Percentiles rank a stretch among this genome's conserved stretches.
phyloP scores from a whole-genome alignment of 2,329 filamentous ascomycete genomes.

The Ophiostoma sp. region DNA sequence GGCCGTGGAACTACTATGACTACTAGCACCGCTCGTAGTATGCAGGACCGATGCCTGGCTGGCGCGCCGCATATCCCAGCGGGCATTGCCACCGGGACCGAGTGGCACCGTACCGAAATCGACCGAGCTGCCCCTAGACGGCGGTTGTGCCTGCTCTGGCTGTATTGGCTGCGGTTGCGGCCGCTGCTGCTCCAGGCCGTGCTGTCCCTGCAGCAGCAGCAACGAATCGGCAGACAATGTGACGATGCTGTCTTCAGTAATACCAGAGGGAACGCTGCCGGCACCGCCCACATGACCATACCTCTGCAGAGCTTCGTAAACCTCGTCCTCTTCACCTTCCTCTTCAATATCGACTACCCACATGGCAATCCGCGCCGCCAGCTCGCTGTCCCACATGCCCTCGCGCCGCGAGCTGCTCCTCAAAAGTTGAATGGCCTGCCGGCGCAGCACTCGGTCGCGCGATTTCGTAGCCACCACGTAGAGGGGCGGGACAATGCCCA shows the following conservation, averaged over 20 bases:
- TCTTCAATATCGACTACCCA: constrained; percentile 60
- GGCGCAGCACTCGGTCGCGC: constrained; percentile 55
- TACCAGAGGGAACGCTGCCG: too few relatives aligned
- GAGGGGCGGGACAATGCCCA: constrained; percentile 64
- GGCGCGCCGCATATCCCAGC: constrained; percentile 39
- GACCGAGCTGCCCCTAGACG: constrained; percentile 2
- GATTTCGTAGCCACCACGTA: constrained; percentile 69
- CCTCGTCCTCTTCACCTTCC: constrained; percentile 39
- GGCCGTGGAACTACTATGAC: background rate
- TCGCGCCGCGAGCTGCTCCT: constrained; percentile 62
- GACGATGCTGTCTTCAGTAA: constrained; percentile 31
- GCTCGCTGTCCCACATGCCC: constrained; percentile 68
- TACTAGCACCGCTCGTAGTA: background rate
- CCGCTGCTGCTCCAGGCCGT: background rate
- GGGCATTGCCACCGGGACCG: constrained; percentile 48
- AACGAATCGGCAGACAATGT: background rate
- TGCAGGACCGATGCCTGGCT: constrained; percentile 31
- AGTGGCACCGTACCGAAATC: constrained; percentile 42
- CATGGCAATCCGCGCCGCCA: constrained; percentile 55
- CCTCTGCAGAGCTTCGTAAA: constrained; percentile 21
- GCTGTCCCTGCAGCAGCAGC: background rate
- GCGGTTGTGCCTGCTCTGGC: background rate
- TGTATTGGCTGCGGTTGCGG: background rate
- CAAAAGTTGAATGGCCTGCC: constrained; percentile 62
- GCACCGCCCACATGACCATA: background rate